Evolutionary conservation across 2,329 filamentous ascomycete species (phyloP).

Genomic region (Cercospora brassicicola): DNA sequence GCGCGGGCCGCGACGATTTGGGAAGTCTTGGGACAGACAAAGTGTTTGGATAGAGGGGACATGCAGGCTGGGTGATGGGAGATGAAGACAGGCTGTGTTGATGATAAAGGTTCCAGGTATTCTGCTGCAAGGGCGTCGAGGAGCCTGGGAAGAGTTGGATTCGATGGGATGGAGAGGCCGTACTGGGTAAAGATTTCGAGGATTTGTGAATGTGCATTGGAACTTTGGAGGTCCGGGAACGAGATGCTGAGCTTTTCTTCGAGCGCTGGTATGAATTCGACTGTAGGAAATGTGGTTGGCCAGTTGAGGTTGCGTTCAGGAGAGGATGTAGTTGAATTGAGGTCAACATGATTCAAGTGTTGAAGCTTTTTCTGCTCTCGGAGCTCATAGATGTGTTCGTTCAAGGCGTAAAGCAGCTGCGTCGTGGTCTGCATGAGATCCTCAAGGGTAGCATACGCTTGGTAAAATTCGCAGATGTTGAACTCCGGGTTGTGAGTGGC

Average conservation of each 20-base stretch:
- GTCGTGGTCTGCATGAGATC: constrained; percentile 77
- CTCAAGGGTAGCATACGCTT: constrained; percentile 74
- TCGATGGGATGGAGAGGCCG: constrained; percentile 51
- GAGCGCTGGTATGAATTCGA: constrained; percentile 81
- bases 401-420: constrained; percentile 55
- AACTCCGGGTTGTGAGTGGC: constrained; percentile 95
- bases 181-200: constrained; percentile 56
- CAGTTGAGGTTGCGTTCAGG: background rate
- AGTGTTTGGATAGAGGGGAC: constrained; percentile 88
- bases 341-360: background rate
- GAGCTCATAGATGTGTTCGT: constrained; percentile 4
- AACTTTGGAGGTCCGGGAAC: constrained; percentile 53
- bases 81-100: constrained; percentile 75
- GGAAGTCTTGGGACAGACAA: constrained; percentile 62
- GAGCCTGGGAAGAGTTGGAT: constrained; percentile 64
- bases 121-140: constrained; percentile 76
- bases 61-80: constrained; percentile 86
- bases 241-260: constrained; percentile 65
- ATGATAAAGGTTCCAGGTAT: constrained; percentile 80
- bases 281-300: constrained; percentile 40
- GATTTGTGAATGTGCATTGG: constrained; percentile 59
- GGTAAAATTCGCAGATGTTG: constrained; percentile 96
- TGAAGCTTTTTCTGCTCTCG: background rate
- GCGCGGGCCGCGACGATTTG: constrained; percentile 53
- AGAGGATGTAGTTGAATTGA: background rate